Percentiles rank a stretch among this genome's conserved stretches.
phyloP scores from a whole-genome alignment of 179 eudicot species.

The Drosera spatulata region DNA sequence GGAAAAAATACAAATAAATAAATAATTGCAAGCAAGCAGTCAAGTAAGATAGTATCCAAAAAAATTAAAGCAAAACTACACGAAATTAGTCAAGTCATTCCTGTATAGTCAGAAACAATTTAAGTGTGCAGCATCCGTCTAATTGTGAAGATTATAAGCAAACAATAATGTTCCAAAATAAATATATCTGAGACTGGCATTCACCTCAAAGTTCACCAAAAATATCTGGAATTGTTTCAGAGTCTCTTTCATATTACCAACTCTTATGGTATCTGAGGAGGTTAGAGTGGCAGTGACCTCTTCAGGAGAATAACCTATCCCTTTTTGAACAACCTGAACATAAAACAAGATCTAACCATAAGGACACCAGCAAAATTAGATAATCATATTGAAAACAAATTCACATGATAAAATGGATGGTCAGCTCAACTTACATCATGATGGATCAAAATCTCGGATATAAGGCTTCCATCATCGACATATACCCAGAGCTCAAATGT shows the following conservation, averaged over 20 bases:
- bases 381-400: neutral
- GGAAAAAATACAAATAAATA: neutral
- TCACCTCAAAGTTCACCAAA: constrained; percentile 73
- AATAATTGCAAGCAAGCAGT: neutral
- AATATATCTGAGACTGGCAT: neutral
- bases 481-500: constrained; percentile 55
- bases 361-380: neutral
- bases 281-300: constrained; percentile 53
- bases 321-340: constrained; percentile 60
- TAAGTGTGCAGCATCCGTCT: neutral
- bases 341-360: neutral
- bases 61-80: too few species aligned
- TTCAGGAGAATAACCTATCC: constrained; percentile 60
- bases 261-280: constrained; percentile 36
- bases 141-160: neutral
- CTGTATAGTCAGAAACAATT: neutral
- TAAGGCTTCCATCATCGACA: constrained; percentile 90
- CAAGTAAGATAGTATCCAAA: neutral
- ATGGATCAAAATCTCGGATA: constrained; percentile 59
- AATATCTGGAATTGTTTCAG: constrained; percentile 43
- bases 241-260: constrained; percentile 34
- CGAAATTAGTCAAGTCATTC: neutral
- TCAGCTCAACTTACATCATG: constrained; percentile 50
- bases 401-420: neutral
- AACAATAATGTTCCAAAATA: neutral